Evolutionary conservation across 352 stramenopile genomes (phyloP).

Genomic region (Pythium rishiriense): DNA sequence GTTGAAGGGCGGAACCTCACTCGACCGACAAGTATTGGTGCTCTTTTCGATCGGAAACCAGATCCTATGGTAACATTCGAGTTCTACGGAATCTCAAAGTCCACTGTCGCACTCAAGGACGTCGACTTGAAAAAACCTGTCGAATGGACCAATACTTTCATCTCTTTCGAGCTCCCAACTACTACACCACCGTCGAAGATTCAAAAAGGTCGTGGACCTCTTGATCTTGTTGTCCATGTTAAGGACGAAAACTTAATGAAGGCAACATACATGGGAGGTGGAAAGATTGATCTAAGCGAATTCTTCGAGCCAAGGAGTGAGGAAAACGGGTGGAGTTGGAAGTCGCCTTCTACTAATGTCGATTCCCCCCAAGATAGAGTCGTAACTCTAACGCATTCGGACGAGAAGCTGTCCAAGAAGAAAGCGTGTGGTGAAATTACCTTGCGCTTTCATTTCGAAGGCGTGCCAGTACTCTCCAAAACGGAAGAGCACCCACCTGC

Average conservation of each 20-base stretch:
- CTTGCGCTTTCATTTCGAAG: conserved; percentile 34
- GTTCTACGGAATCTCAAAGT: conserved; percentile 29
- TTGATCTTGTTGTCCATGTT: conserved; percentile 35
- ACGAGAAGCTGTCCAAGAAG: conserved; percentile 41
- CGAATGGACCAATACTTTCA: conserved; percentile 22
- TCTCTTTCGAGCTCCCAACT: conserved; percentile 32
- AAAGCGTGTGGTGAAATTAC: conserved; percentile 42
- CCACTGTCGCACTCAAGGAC: conserved; percentile 31
- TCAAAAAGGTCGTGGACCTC: conserved; percentile 23
- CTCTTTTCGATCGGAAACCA: conserved; percentile 41
- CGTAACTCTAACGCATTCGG: conserved; percentile 24
- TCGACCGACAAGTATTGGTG: conserved; percentile 34
- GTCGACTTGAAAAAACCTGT: conserved; percentile 42
- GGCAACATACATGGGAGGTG: conserved; percentile 43
- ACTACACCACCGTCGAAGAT: not conserved
- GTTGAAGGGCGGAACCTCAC: conserved; percentile 30
- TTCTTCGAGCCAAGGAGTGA: conserved; percentile 24
- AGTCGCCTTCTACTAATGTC: not conserved
- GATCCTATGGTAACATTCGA: conserved; percentile 40
- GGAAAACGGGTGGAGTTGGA: conserved; percentile 2
- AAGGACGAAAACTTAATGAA: conserved; percentile 50
- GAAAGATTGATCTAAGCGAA: conserved; percentile 35
- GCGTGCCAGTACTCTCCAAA: not conserved
- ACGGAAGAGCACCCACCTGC: not conserved
- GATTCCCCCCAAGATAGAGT: conserved; percentile 18